Evolutionary conservation across 805 yeast genomes (phyloP).

Genomic region (Ogataea neopini): DNA sequence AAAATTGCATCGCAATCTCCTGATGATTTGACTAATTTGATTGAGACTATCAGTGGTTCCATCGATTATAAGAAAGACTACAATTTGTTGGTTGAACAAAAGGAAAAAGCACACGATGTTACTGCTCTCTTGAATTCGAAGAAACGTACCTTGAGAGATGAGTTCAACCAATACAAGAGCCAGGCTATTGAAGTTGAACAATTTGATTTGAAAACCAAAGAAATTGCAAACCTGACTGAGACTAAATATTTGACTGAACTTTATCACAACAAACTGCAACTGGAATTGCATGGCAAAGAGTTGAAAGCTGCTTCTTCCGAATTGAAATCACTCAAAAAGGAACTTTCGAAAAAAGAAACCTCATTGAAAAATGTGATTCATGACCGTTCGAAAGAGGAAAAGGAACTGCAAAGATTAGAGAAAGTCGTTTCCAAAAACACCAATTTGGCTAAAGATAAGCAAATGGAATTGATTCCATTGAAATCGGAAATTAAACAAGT

Average conservation of each 20-base stretch:
- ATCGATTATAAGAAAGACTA: constrained; percentile 65
- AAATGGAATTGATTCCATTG: constrained; percentile 59
- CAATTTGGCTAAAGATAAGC: constrained; percentile 44
- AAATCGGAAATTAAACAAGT: constrained; percentile 55
- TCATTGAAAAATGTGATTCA: constrained; percentile 32
- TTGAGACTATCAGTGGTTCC: constrained; percentile 87
- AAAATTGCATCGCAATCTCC: constrained; percentile 88
- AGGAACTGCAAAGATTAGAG: constrained; percentile 43
- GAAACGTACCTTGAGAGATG: constrained; percentile 69
- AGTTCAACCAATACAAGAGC: constrained; percentile 73
- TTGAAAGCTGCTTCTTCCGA: constrained; percentile 28
- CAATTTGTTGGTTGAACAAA: constrained; percentile 60
- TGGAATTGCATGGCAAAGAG: constrained; percentile 33
- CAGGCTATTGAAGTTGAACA: constrained; percentile 72
- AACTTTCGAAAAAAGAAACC: constrained; percentile 32
- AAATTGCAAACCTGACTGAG: constrained; percentile 48
- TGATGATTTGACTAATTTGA: constrained; percentile 63
- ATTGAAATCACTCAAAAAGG: constrained; percentile 12
- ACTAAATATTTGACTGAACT: constrained; percentile 62
- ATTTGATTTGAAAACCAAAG: constrained; percentile 56
- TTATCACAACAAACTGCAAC: constrained; percentile 54
- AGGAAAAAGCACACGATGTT: constrained; percentile 62
- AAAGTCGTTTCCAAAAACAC: constrained; percentile 38
- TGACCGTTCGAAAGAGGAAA: constrained; percentile 47
- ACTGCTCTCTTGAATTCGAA: constrained; percentile 66